Evolutionary conservation across 2,329 filamentous ascomycete species (phyloP).

Genomic region (Sporothrix luriei): DNA sequence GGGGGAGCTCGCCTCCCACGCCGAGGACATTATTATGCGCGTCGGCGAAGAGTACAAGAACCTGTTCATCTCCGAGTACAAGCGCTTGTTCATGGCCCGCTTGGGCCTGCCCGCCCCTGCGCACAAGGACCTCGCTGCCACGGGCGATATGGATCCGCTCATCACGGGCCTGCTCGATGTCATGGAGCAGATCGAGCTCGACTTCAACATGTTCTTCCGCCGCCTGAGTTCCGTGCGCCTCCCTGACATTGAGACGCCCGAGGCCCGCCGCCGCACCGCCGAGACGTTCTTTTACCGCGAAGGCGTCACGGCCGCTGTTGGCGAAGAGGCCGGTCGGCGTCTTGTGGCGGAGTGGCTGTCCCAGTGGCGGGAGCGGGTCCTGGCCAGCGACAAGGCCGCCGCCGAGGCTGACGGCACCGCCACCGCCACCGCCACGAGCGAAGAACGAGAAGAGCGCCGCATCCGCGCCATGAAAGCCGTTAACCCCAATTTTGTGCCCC

Average conservation of each 20-base stretch:
- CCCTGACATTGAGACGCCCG: conserved; percentile 64
- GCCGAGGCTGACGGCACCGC: conserved; percentile 54
- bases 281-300: conserved; percentile 79
- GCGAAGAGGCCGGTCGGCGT: conserved; percentile 64
- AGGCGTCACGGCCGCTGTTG: conserved; percentile 59
- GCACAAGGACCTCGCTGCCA: conserved; percentile 50
- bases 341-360: conserved; percentile 77
- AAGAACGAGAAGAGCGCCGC: conserved; percentile 45
- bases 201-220: conserved; percentile 95
- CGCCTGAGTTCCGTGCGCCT: conserved; percentile 68
- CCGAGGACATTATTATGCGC: conserved; percentile 79
- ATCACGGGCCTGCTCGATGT: conserved; percentile 83
- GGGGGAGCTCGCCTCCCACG: conserved; percentile 71
- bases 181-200: conserved; percentile 78
- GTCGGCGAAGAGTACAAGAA: conserved; percentile 85
- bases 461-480: conserved; percentile 75
- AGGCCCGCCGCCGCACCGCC: conserved; percentile 65
- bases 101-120: conserved; percentile 62
- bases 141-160: conserved; percentile 76
- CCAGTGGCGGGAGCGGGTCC: conserved; percentile 70
- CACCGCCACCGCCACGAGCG: background rate
- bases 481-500: conserved; percentile 91
- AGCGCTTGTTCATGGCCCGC: conserved; percentile 75
- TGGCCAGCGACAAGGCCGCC: conserved; percentile 60
- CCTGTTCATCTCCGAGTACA: conserved; percentile 88